Base-by-base conservation (phyloP, 495 filamentous ascomycete species). In the Aspergillus nidulans region DNA sequence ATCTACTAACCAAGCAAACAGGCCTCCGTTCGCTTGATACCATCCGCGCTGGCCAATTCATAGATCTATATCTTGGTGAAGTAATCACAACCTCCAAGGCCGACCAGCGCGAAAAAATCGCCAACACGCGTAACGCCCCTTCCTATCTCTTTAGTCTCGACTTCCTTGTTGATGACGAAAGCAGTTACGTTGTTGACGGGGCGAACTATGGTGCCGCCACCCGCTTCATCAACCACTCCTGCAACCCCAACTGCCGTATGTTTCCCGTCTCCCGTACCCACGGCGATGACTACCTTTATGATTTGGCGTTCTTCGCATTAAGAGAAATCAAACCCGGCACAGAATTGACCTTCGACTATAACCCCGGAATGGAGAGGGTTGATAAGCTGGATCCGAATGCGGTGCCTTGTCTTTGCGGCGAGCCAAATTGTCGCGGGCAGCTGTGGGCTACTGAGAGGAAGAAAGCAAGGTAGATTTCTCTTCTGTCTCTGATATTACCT, bases 301-400 rank as follows among this genome's bases (percentile, higher is more conserved):
- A 96, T 54, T 71, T 98, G 2, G 92, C 90, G 0, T 85, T 97
- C 57, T 98, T 98, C 58, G 88, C 92, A 0, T 70, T 83, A 6
- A 64, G 77, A 8, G 82, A 88, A 30, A 90, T 98, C 24, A 71
- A 76, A 0, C 76, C 82, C 1, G 77, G 76, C 2, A 85, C 83
- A 6, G 92, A 97, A 63, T 61, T 97, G 10, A 95, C 89, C 0
- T 96, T 97, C 51, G 90, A 95, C 61, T 97, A 97, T 58, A 80
- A 83, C 32, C 73, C 74, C 9, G 69, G 71, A 32, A 80, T 84
- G 44, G 82, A 84, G 43, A 79, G 78, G 3, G 61, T 74, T 6
- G 71, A 77, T 3, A 69, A 74, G 10, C 74, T 78, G 15, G 77
- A 81, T 6, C 70, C 79, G 0, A 75, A 81, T 50, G 76, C 77